These are phyloP conservation scores for Hordeum vulgare DNA, from an alignment of 176 grass and related monocot species.

Conservation along the genomic window MorexV3_pseudomolecules_assembly NC_058520.1:14359490-14359989, in stretches of 20 bases:
- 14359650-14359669: not conserved
- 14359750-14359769: constrained; percentile 8
- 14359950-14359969: not conserved
- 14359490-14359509: not conserved
- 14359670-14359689: not conserved
- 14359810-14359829: fast-evolving
- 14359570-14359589: not conserved
- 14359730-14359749: not conserved
- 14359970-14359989: fast-evolving
- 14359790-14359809: not conserved
- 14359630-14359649: not conserved
- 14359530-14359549: too few species aligned
- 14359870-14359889: not conserved
- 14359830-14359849: not conserved
- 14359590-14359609: not conserved
- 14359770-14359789: not conserved
- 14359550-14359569: not conserved
- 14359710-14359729: not conserved
- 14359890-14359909: not conserved
- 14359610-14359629: not conserved
- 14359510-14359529: not conserved
- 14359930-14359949: not conserved
- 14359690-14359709: not conserved
- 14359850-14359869: not conserved
- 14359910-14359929: not conserved